Percentiles rank a stretch among this genome's conserved stretches.
Conservation (phyloP, 2,329 filamentous ascomycete species). For the Exophiala lecanii-corni region DNA sequence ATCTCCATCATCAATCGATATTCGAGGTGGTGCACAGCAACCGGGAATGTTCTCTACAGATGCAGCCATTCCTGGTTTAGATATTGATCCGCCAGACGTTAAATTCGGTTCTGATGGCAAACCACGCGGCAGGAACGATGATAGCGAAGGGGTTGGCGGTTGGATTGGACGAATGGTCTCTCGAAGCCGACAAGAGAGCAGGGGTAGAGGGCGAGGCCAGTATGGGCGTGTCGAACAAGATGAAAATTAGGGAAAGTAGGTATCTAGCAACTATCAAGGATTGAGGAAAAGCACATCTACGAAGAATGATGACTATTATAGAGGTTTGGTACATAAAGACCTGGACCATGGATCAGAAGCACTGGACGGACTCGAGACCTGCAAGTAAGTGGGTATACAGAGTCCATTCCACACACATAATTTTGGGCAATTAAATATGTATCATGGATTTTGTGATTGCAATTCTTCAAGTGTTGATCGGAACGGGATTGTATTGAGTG, state of each 20-base stretch:
- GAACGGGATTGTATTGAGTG: no score
- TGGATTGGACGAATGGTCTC: conserved; percentile 65
- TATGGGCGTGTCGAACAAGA: conserved; percentile 26
- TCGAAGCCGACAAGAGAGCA: conserved; percentile 19
- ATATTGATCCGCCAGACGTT: conserved; percentile 72
- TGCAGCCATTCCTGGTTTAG: conserved; percentile 70
- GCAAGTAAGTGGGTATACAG: no score
- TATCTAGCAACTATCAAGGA: no score
- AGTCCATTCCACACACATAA: no score
- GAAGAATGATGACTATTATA: no score
- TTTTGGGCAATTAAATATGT: no score
- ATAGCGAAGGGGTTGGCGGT: conserved; percentile 57
- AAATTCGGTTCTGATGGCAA: conserved; percentile 47
- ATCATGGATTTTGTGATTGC: no score
- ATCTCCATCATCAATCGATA: conserved; percentile 75
- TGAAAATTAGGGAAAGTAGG: conserved; percentile 23
- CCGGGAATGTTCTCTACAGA: conserved; percentile 50
- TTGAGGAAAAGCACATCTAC: no score
- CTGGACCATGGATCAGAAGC: no score
- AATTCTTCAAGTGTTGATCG: no score
- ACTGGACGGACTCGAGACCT: no score
- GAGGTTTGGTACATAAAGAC: no score
- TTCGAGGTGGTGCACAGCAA: conserved; percentile 26
- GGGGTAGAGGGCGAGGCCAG: conserved; percentile 18
- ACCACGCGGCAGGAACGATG: conserved; percentile 35